Evolutionary conservation across 495 filamentous ascomycete species (phyloP).

Genomic region (Rhizodiscina lignyota): DNA sequence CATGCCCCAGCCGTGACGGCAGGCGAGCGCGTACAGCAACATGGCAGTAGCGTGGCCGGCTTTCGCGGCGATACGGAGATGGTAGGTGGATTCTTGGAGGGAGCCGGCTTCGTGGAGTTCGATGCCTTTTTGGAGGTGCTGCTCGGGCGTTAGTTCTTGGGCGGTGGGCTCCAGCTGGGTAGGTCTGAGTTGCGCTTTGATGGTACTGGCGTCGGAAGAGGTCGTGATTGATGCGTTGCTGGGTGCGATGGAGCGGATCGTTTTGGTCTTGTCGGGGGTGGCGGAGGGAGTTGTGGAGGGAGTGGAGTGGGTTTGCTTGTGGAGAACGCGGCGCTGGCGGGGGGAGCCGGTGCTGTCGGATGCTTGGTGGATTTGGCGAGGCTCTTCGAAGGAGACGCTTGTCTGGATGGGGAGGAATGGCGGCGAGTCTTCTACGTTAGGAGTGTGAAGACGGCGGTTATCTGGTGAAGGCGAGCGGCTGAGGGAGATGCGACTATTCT

Average conservation of each 20-base stretch:
- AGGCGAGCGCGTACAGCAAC: slow-evolving; percentile 89
- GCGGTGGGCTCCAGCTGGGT: slow-evolving; percentile 23
- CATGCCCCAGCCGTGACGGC: slow-evolving; percentile 98
- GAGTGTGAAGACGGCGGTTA: slow-evolving; percentile 14
- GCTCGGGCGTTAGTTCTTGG: slow-evolving; percentile 60
- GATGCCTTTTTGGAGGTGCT: slow-evolving; percentile 78
- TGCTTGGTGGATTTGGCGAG: not conserved
- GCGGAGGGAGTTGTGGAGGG: slow-evolving; percentile 32
- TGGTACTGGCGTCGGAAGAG: slow-evolving; percentile 12
- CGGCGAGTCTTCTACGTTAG: too few species aligned
- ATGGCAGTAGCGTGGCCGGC: slow-evolving; percentile 79
- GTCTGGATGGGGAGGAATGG: not conserved
- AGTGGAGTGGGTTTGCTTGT: slow-evolving; percentile 33
- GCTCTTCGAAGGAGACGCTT: not conserved
- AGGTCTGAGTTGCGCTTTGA: slow-evolving; percentile 4
- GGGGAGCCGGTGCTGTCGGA: slow-evolving; percentile 1
- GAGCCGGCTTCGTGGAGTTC: slow-evolving; percentile 73
- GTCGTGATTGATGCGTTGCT: not conserved
- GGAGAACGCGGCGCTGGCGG: not conserved
- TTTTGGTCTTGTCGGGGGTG: slow-evolving; percentile 36
- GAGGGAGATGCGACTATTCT: slow-evolving; percentile 19
- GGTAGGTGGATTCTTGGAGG: slow-evolving; percentile 84
- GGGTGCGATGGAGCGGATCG: slow-evolving; percentile 32
- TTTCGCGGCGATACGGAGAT: slow-evolving; percentile 77
- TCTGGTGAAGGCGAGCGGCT: slow-evolving; percentile 15